Evolutionary conservation across 2,329 filamentous ascomycete genomes (phyloP), one percentile per base, ranked within the genome.

Genomic region (Fusarium sp.): DNA sequence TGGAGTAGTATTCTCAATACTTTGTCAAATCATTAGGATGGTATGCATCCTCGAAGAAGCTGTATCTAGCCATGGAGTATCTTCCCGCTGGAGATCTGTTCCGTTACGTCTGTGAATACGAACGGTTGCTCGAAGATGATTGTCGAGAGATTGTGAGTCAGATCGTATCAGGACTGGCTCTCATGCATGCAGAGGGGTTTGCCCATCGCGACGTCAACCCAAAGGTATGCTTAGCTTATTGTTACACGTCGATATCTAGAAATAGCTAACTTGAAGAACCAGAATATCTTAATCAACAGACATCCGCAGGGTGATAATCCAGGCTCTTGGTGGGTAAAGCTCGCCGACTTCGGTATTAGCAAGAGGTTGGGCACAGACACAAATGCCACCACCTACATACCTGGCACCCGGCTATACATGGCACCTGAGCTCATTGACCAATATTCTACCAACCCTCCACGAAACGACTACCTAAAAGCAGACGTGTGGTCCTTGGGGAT

Each of bases 341-440:
- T 56, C 3, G 45, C 36, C 7, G 53, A 51, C 7, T 56, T 56
- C 9, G 53, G 53, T 3, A n/a, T 56, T 15, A 56, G 53, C 8
- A 56, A 55, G 21, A 55, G 21, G 7, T 8, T 32, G 0, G 7
- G 12, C n/a, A 19, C 17, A 5, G 19, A 30, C 26, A 39, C 43
- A 7, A 48, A 23, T 1, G 6, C 6, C 1, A 55, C 52, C 9
- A 40, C 43, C 3, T 19, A 23, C 17, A 23, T 15, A 4, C n/a
- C 20, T 3, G 52, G 52, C 2, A 55, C 52, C 6, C 36, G 26
- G 11, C 6, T 24, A 1, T 55, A 40, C 20, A 55, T 55, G 52
- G 34, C 52, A 7, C 52, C 44, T 12, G 52, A 55, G 12, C 20
- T 55, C 10, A 17, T 55, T 1, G 1, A n/a, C 9, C 11, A 4